Conservation (phyloP, 2,329 filamentous ascomycete species). For the Aspergillus thermomutatus region DNA sequence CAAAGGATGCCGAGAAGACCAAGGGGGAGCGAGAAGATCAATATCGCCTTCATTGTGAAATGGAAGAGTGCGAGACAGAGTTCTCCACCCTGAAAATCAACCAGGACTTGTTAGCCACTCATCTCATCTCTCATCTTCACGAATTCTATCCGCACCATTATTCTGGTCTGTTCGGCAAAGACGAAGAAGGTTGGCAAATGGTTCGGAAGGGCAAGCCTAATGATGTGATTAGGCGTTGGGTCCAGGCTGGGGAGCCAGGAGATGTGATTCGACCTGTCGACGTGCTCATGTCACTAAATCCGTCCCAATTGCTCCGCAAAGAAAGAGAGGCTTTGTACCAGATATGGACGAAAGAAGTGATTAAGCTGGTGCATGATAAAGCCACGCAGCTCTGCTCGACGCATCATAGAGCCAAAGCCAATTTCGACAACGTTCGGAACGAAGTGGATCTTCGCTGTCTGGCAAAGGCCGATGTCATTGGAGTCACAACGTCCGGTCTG, state of each 20-base stretch:
- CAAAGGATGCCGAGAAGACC: constrained; percentile 32
- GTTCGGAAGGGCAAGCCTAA: not conserved
- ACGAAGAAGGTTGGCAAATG: not conserved
- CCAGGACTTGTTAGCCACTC: not conserved
- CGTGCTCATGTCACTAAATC: not conserved
- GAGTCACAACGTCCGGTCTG: constrained; percentile 52
- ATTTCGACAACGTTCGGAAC: constrained; percentile 6
- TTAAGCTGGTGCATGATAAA: not conserved
- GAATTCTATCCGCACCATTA: not conserved
- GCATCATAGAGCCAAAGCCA: not conserved
- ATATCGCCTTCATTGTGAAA: not conserved
- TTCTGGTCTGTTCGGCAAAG: not conserved
- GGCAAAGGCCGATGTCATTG: constrained; percentile 46
- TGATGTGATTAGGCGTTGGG: not conserved
- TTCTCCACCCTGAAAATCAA: constrained; percentile 10
- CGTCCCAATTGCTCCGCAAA: not conserved
- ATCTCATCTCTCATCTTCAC: not conserved
- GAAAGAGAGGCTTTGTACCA: not conserved
- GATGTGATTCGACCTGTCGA: constrained; percentile 1
- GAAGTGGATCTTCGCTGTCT: constrained; percentile 26
- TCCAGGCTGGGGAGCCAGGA: not conserved
- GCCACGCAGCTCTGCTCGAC: not conserved
- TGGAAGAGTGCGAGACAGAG: constrained; percentile 11
- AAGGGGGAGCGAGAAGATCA: constrained; percentile 24
- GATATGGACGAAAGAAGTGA: not conserved